Percentiles rank a stretch among this genome's conserved stretches.
Evolutionary conservation across 2,329 filamentous ascomycete species (phyloP).

Genomic region (Beauveria scarabaeidicola): DNA sequence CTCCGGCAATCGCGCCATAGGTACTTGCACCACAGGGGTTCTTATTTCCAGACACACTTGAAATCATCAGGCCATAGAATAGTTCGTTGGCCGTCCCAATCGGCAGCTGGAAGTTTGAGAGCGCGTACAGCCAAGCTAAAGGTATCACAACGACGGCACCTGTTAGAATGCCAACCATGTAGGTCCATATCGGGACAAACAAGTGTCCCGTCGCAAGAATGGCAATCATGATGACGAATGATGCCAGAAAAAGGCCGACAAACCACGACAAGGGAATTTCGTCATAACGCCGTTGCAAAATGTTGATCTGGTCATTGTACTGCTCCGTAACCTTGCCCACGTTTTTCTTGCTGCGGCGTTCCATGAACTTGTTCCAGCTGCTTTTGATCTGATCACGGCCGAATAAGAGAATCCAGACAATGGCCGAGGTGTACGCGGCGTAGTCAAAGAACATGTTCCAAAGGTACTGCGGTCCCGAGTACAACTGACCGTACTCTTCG

Average conservation of each 20-base stretch:
- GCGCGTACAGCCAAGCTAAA: constrained; percentile 49
- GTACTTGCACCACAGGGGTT: constrained; percentile 50
- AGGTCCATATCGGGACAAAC: constrained; percentile 52
- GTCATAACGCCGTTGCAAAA: constrained; percentile 47
- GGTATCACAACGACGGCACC: constrained; percentile 49
- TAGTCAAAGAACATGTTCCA: constrained; percentile 55
- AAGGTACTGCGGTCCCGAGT: constrained; percentile 47
- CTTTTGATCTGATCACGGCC: constrained; percentile 39
- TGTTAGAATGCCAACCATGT: constrained; percentile 47
- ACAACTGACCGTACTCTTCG: constrained; percentile 42
- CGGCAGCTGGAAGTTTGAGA: constrained; percentile 45
- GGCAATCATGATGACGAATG: constrained; percentile 34
- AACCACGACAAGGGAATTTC: constrained; percentile 56
- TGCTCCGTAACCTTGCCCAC: constrained; percentile 40
- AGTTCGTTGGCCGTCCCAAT: constrained; percentile 54
- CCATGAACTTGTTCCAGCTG: constrained; percentile 35
- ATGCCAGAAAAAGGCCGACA: constrained; percentile 36
- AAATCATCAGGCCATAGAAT: constrained; percentile 51
- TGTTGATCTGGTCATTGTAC: constrained; percentile 50
- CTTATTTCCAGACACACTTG: constrained; percentile 39
- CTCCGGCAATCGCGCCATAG: constrained; percentile 51
- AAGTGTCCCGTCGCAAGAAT: constrained; percentile 43
- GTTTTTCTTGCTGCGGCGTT: constrained; percentile 22
- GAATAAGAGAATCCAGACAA: constrained; percentile 51
- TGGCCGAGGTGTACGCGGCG: constrained; percentile 47